Base-by-base conservation (phyloP, 2,329 filamentous ascomycete species). In the Aureobasidium leucospermi region DNA sequence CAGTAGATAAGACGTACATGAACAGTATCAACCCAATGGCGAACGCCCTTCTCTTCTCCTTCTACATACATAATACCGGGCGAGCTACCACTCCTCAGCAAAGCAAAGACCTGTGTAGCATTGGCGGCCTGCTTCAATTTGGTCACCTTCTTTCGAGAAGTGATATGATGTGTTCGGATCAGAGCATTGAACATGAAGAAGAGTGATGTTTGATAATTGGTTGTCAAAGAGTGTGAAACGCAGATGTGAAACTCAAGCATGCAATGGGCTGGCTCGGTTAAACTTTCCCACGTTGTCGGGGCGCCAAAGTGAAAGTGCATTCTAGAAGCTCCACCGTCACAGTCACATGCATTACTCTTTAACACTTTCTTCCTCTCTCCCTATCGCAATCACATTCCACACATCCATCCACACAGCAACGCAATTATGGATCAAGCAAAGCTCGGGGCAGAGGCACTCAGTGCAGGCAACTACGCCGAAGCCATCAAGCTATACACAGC, bases 41-140 rank as follows among this genome's bases (percentile, higher is more conserved):
- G 77, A 3, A 90, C 81, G 1, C 76, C 76, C 1, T 67, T 66
- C 64, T 81, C 78, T n/a, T 79, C 74, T 1, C 84, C 82, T 68
- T 89, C 85, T 52, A 86, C 87, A 68, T 90, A 89, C 88, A 92
- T 91, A 65, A 92, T 85, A 1, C 88, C 88, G 0, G 88, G 88
- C 28, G 81, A 81, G 1, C 85, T 83, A 10, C 88, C 87, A 63
- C 81, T 85, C 29, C 87, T 81, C 1, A 90, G 75, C 3, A 91
- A 74, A 1, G 87, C 82, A 64, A 82, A 86, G 53, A 85, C 81
- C 59, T 84, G 75, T 64, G 82, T 76, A 48, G 81, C 76, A 34
- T 81, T 78, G 6, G 86, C 84, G 2, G 85, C 84, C 70, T 87
- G 86, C 53, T 78, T 82, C 23, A 92, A 78, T 59, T 78, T 78